Evolutionary conservation across 108 stramenopile genomes (phyloP), one percentile per base, ranked within the genome.

Genomic region (Fragilaria radians): DNA sequence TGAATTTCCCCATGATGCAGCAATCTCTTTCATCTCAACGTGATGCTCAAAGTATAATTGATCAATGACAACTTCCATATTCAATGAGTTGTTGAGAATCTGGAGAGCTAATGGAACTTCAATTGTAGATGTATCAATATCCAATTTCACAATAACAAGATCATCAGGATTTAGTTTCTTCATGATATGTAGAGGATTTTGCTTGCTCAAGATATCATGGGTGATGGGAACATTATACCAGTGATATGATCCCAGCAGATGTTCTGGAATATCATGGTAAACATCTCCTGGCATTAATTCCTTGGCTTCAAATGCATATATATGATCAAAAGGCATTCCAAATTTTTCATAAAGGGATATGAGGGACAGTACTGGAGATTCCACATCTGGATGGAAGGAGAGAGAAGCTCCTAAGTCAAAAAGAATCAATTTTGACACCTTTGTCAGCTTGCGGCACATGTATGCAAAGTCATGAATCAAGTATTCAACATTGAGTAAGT

Each of bases 1-100:
- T 0, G 57, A 21, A 0, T 1, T 22, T 28, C 47, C 27, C 85
- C 82, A 87, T 24, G 22, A 18, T 1, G 3, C 5, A 2, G 42
- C 25, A 23, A 87, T 46, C 46, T 76, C 76, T 19, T 22, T 23
- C 51, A 72, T 52, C 45, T 71, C 47, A 0, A 77, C 79, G 63
- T 83, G 86, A 57, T 88, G 76, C 36, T 88, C 86, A 65, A 88
- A 84, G 33, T 83, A 88, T 63, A 88, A 88, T 21, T 80, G 78
- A 72, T 88, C 86, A 14, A 88, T 62, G 11, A 42, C 7, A 42
- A 14, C 7, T 7, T 42, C 11, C 31, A 61, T 54, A 21, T 61
- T 28, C 32, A 57, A 7, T 19, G 28, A 24, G 11, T 42, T 34
- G 5, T 69, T 32, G 4, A 78, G 28, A 7, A 83, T 32, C 52